A percentile compares a stretch with the other conserved stretches of the same genome.
These are phyloP conservation scores for Irpex sp. DNA, from an alignment of 1,284 basidiomycete genomes.

Conservation along the genomic window DNA sequence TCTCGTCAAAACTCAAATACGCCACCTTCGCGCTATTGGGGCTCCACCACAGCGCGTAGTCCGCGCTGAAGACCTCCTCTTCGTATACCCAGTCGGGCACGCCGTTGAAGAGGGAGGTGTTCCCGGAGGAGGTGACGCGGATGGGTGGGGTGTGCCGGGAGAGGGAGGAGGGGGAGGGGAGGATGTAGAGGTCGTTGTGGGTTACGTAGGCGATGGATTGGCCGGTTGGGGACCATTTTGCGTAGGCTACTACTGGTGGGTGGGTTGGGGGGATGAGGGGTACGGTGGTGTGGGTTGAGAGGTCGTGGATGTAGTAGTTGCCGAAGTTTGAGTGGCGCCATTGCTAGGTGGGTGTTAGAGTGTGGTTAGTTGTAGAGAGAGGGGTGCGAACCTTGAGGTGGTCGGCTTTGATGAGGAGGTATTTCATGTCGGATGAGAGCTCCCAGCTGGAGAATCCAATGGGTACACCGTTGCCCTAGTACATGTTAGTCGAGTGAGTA, in stretches of 20 bases:
- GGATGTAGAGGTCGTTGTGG: slow-evolving; percentile 81
- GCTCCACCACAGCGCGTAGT: slow-evolving; percentile 89
- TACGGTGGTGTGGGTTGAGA: slow-evolving; percentile 56
- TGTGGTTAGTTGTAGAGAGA: not conserved
- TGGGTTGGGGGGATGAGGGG: slow-evolving; percentile 63
- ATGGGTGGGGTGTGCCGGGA: slow-evolving; percentile 39
- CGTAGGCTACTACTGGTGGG: slow-evolving; percentile 73
- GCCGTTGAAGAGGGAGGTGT: slow-evolving; percentile 85
- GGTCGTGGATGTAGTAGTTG: slow-evolving; percentile 84
- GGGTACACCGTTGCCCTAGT: slow-evolving; percentile 51
- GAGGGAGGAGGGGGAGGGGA: slow-evolving; percentile 50
- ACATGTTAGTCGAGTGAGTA: slow-evolving; percentile 1
- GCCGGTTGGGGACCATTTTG: slow-evolving; percentile 83
- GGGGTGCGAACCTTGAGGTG: slow-evolving; percentile 54
- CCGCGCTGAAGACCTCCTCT: slow-evolving; percentile 80
- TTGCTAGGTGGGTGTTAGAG: slow-evolving; percentile 49
- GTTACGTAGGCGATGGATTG: slow-evolving; percentile 80
- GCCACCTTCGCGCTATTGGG: slow-evolving; percentile 80
- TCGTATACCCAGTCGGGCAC: slow-evolving; percentile 98
- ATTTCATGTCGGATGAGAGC: slow-evolving; percentile 85
- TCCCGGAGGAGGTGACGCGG: slow-evolving; percentile 81
- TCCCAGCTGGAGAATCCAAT: slow-evolving; percentile 66
- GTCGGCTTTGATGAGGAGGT: slow-evolving; percentile 77
- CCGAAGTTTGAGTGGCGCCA: slow-evolving; percentile 89
- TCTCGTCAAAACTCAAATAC: slow-evolving; percentile 88